These are phyloP conservation scores for Flaveria brownii DNA, from an alignment of 129 eudicot genomes.

Conservation along the genomic window DNA sequence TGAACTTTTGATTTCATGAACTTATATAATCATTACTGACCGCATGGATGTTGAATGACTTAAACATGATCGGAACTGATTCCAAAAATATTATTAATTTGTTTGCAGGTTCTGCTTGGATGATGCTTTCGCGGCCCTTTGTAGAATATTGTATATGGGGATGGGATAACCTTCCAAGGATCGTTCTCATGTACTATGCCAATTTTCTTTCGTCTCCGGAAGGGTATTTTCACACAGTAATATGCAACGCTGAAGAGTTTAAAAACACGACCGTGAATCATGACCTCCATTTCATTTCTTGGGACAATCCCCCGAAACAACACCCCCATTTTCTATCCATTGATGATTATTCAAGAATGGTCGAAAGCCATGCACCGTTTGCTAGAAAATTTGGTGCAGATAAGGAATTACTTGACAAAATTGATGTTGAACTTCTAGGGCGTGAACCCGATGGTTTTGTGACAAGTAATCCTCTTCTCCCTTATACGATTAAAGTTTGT, in stretches of 20 bases:
- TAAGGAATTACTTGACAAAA: conserved; percentile 58
- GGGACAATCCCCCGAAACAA: conserved; percentile 86
- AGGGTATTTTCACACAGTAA: conserved; percentile 83
- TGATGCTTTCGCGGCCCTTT: conserved; percentile 82
- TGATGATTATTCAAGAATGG: conserved; percentile 58
- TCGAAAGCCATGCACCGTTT: conserved; percentile 72
- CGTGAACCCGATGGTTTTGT: conserved; percentile 57
- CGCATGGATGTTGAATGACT: not conserved
- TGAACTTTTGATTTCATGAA: not conserved
- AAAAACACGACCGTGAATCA: conserved; percentile 74
- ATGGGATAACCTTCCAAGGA: conserved; percentile 83
- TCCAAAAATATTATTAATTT: not conserved
- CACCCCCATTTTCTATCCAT: conserved; percentile 69
- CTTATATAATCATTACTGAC: not conserved
- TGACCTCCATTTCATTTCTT: conserved; percentile 78
- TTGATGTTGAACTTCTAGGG: conserved; percentile 62
- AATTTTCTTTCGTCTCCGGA: conserved; percentile 83
- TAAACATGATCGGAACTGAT: not conserved
- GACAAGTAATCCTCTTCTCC: conserved; percentile 34
- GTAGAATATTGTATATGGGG: conserved; percentile 76
- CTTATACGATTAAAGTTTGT: not conserved
- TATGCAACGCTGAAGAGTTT: conserved; percentile 72
- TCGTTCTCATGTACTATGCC: conserved; percentile 73
- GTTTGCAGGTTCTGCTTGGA: conserved; percentile 84
- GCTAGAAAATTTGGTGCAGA: conserved; percentile 73